A percentile compares a stretch with the other conserved stretches of the same genome.
Evolutionary conservation across 1,139 yeast genomes (phyloP).

Genomic region (Nakaseomyces sp.): DNA sequence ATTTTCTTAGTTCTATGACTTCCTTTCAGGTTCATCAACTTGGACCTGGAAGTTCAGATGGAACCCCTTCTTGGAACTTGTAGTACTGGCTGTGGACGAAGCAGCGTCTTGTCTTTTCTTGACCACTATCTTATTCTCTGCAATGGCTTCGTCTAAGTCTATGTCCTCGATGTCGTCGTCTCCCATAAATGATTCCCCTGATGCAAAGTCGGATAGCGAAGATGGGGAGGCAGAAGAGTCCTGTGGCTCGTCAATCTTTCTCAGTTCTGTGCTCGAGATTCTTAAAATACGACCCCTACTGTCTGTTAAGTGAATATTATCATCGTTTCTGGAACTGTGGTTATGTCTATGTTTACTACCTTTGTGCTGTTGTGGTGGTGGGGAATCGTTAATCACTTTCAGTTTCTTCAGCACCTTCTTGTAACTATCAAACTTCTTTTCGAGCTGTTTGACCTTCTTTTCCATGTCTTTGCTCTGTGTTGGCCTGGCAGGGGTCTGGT

Average conservation of each 20-base stretch:
- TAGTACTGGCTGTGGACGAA: constrained; percentile 8
- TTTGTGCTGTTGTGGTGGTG: constrained; percentile 6
- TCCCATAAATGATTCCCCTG: neutral
- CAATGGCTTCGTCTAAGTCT: constrained; percentile 1
- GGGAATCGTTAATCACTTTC: constrained; percentile 10
- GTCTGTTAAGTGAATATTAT: constrained; percentile 4
- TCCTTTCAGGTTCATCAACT: constrained; percentile 5
- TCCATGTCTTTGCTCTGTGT: constrained; percentile 20
- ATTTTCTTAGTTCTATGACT: constrained; percentile 29
- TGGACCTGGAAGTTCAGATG: constrained; percentile 16
- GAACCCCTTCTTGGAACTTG: constrained; percentile 13
- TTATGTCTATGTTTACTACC: constrained; percentile 7
- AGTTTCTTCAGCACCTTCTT: constrained; percentile 20
- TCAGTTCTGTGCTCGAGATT: constrained; percentile 19
- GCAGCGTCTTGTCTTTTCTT: constrained; percentile 8
- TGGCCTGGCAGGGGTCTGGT: constrained; percentile 7
- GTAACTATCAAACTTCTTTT: constrained; percentile 25
- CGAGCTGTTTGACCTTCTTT: constrained; percentile 25
- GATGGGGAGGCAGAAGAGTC: constrained; percentile 15
- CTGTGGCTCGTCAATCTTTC: constrained; percentile 22
- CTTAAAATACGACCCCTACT: constrained; percentile 16
- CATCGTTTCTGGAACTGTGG: constrained; percentile 3
- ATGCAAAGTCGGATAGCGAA: constrained; percentile 6
- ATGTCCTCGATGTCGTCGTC: constrained; percentile 7
- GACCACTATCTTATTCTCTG: constrained; percentile 5